Evolutionary conservation across 768 basidiomycete species (phyloP).

Genomic region (Leucosporidium creatinivorum): DNA sequence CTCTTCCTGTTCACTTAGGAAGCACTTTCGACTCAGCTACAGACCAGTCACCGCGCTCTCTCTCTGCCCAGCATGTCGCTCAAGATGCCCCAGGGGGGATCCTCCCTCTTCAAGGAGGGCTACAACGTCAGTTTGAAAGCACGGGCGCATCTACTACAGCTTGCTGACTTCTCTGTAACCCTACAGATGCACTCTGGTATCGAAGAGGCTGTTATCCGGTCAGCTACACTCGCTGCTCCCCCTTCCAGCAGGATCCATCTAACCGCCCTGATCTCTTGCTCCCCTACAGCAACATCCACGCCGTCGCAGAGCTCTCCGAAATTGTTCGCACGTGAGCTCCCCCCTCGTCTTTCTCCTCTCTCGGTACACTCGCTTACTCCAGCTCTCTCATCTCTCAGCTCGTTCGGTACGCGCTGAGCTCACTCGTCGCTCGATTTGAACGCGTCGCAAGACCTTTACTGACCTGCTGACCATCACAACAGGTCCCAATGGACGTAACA

Average conservation of each 20-base stretch:
- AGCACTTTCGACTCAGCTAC: too few relatives aligned
- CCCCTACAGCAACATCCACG: slow-evolving; percentile 70
- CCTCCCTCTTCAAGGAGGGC: slow-evolving; percentile 82
- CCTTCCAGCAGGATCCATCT: neutral
- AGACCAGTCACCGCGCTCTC: too few relatives aligned
- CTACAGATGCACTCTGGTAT: slow-evolving; percentile 61
- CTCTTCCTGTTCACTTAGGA: too few relatives aligned
- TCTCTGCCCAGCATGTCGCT: neutral
- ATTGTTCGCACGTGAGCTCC: slow-evolving; percentile 65
- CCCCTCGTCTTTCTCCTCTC: neutral
- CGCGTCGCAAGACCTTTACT: neutral
- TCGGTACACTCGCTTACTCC: neutral
- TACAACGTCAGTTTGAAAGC: slow-evolving; percentile 61
- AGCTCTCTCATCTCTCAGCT: slow-evolving; percentile 5
- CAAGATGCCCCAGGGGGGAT: slow-evolving; percentile 18
- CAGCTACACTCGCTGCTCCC: neutral
- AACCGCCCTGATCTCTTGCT: neutral
- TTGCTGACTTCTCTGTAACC: neutral
- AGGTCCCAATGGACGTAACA: slow-evolving; percentile 72
- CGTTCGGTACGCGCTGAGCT: slow-evolving; percentile 23
- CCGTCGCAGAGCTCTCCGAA: slow-evolving; percentile 88
- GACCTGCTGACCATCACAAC: neutral
- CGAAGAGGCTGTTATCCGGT: slow-evolving; percentile 88
- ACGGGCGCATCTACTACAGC: slow-evolving; percentile 40
- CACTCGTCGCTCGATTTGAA: neutral